Percentiles rank a stretch among this genome's conserved stretches.
Conservation (phyloP, 164 flowering plant species). For the Nymphaea thermarum region DNA sequence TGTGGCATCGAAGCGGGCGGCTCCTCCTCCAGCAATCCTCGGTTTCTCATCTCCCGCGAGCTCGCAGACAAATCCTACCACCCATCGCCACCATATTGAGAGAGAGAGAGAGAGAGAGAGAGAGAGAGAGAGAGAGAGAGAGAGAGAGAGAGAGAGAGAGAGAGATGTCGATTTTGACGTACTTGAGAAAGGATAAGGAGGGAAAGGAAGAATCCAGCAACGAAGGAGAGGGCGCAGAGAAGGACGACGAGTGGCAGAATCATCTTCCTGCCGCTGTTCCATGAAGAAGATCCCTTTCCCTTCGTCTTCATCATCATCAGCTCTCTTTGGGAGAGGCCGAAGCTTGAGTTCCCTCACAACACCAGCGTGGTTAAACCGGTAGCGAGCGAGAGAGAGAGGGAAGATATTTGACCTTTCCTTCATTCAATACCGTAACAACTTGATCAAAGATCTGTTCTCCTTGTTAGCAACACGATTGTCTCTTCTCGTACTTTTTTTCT, state of each 20-base stretch:
- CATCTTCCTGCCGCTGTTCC: slow-evolving; percentile 25
- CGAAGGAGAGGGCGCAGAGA: slow-evolving; percentile 44
- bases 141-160: neutral
- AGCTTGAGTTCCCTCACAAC: too few species aligned
- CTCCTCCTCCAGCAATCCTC: slow-evolving; percentile 11
- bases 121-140: neutral
- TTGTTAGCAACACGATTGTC: too few species aligned
- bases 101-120: neutral
- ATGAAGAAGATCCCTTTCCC: slow-evolving; percentile 17
- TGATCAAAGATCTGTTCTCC: too few species aligned
- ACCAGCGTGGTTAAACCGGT: too few species aligned
- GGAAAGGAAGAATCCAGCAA: slow-evolving; percentile 57
- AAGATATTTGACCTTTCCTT: too few species aligned
- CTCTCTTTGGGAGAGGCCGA: too few species aligned
- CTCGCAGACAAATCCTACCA: neutral
- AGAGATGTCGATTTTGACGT: neutral
- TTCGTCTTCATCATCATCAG: slow-evolving; percentile 12
- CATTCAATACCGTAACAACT: too few species aligned
- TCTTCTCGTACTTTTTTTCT: too few species aligned
- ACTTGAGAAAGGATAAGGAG: slow-evolving; percentile 43
- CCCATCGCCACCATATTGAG: neutral
- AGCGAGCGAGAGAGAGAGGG: too few species aligned
- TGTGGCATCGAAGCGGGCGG: slow-evolving; percentile 17
- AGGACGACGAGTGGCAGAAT: slow-evolving; percentile 37
- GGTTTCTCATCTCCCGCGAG: neutral